Evolutionary conservation across 768 basidiomycete genomes (phyloP).

Genomic region (Russula sp.): DNA sequence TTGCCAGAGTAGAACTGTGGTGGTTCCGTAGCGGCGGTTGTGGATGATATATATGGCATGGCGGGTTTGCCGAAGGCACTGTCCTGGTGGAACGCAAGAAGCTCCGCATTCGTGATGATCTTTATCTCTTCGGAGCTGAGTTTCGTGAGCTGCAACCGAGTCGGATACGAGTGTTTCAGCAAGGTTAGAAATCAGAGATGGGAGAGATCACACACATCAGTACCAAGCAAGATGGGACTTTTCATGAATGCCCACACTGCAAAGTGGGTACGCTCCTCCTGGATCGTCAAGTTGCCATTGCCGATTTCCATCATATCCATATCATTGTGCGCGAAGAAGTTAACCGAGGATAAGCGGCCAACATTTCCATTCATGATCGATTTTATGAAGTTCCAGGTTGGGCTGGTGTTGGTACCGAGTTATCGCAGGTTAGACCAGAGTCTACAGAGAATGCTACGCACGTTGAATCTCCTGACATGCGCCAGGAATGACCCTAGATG

Average conservation of each 20-base stretch:
- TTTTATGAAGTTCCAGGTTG: constrained; percentile 51
- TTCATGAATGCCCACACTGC: constrained; percentile 59
- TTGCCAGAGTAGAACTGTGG: constrained; percentile 53
- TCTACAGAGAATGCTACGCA: constrained; percentile 24
- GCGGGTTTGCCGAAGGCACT: constrained; percentile 46
- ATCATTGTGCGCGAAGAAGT: constrained; percentile 53
- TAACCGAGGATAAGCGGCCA: constrained; percentile 41
- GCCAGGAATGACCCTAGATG: constrained; percentile 51
- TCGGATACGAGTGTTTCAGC: background rate
- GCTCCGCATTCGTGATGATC: constrained; percentile 51
- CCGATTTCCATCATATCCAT: constrained; percentile 58
- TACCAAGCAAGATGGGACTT: constrained; percentile 52
- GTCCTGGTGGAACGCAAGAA: constrained; percentile 58
- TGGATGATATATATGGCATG: constrained; percentile 45
- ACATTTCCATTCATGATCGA: constrained; percentile 47
- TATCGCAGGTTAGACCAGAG: background rate
- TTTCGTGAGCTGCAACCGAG: constrained; percentile 40
- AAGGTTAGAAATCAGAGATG: background rate
- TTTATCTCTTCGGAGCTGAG: constrained; percentile 44
- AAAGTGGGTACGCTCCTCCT: constrained; percentile 55
- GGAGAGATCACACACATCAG: constrained; percentile 34
- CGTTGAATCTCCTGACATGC: constrained; percentile 50
- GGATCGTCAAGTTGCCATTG: constrained; percentile 48
- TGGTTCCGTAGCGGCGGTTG: constrained; percentile 43
- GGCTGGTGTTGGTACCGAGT: constrained; percentile 32